Evolutionary conservation across 208 protist genomes (phyloP).

Genomic region (Leishmania martiniquensis): DNA sequence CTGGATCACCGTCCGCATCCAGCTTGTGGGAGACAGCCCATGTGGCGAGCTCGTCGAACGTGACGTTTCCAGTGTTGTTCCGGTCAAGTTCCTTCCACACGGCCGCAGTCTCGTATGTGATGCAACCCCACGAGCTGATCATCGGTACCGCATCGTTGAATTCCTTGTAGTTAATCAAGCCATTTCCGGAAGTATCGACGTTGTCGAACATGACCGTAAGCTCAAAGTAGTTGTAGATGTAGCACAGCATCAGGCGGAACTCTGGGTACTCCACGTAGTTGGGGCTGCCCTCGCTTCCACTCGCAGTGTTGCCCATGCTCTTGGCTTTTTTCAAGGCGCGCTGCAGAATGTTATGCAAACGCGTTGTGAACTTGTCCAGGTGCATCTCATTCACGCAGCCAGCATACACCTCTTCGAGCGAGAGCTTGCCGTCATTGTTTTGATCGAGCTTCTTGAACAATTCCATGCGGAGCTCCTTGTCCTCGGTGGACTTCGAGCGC

Average conservation of each 20-base stretch:
- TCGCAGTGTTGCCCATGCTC: slow-evolving; percentile 43
- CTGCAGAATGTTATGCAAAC: slow-evolving; percentile 70
- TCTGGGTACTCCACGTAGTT: slow-evolving; percentile 71
- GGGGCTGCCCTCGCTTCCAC: slow-evolving; percentile 23
- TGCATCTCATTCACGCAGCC: slow-evolving; percentile 54
- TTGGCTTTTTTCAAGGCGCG: slow-evolving; percentile 83
- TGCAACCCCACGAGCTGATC: slow-evolving; percentile 61
- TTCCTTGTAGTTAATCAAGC: slow-evolving; percentile 66
- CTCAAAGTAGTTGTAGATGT: slow-evolving; percentile 69
- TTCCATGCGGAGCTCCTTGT: slow-evolving; percentile 55
- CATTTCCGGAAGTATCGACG: slow-evolving; percentile 79
- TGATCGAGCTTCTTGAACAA: slow-evolving; percentile 82
- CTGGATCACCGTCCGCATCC: slow-evolving; percentile 15
- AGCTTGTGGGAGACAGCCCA: slow-evolving; percentile 61
- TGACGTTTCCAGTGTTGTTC: slow-evolving; percentile 70
- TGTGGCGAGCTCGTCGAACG: slow-evolving; percentile 83
- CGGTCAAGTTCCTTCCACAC: slow-evolving; percentile 76
- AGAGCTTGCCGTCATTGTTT: slow-evolving; percentile 58
- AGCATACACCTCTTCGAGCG: slow-evolving; percentile 61
- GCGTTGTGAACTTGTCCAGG: slow-evolving; percentile 68
- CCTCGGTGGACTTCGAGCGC: slow-evolving; percentile 36
- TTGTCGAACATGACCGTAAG: slow-evolving; percentile 86
- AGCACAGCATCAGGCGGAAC: slow-evolving; percentile 85
- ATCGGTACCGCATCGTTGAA: slow-evolving; percentile 63
- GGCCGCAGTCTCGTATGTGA: slow-evolving; percentile 54